Evolutionary conservation across 2,329 filamentous ascomycete species (phyloP), one percentile per base, ranked within the genome.

Genomic region (Calycina herbarum): DNA sequence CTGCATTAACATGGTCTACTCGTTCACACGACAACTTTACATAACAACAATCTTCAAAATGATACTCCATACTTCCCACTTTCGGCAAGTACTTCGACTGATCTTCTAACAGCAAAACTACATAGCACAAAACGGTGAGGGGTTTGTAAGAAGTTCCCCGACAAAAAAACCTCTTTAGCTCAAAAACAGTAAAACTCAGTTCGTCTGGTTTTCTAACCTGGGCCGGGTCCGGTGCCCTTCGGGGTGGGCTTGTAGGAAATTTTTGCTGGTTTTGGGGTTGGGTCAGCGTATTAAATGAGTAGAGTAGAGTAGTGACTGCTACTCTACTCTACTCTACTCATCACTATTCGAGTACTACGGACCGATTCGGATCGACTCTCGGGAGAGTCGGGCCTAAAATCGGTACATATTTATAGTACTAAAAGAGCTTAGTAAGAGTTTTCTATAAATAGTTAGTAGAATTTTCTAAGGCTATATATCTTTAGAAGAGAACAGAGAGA

Each of bases 121-220:
- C 31, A 1, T 4, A 29, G 27, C 27, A 29, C 2, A 4, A 29
- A 29, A 29, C 4, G 27, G 27, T 29, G 27, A 33, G 31, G 42
- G 20, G 45, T 51, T 51, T 51, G 45, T 13, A 51, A n/a, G 45
- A 51, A 51, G 45, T 51, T 51, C 45, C 20, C 45, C n/a, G 20
- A 38, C 35, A 38, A 20, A 51, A 51, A 51, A 51, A 51, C 45
- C 48, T 54, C 48, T 24, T 20, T 54, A 54, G 48, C 48, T 24
- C 48, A n/a, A 54, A 54, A 54, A 54, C 13, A 24, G 20, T 29
- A 54, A 54, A 54, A 54, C 20, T 54, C 48, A 54, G 48, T 54
- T 27, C 20, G 48, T 54, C 48, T 54, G 48, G 20, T 29, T 54
- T 51, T 54, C 24, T 13, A 54, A 54, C 48, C 48, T 54, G 48